Evolutionary conservation across 176 grass and related monocot species (phyloP).

Genomic region (Musa itinerans): DNA sequence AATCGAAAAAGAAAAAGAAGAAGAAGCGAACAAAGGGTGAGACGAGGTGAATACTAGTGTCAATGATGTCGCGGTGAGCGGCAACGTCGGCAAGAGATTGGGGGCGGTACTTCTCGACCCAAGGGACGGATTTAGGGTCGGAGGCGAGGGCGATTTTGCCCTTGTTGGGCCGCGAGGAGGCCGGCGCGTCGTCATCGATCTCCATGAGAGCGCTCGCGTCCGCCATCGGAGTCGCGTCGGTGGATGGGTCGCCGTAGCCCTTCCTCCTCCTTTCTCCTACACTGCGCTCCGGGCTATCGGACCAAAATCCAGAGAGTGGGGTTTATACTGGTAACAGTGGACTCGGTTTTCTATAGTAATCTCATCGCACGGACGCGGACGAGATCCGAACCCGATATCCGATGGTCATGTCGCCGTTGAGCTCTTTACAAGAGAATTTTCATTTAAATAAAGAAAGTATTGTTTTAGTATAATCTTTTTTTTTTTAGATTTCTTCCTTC

Average conservation of each 20-base stretch:
- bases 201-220: conserved; percentile 63
- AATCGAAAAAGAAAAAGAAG: background rate
- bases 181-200: conserved; percentile 45
- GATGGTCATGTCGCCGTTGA: too few relatives aligned
- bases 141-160: conserved; percentile 39
- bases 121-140: conserved; percentile 53
- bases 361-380: too few relatives aligned
- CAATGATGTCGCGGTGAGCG: conserved; percentile 89
- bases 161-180: conserved; percentile 23
- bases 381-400: too few relatives aligned
- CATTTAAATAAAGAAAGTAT: too few relatives aligned
- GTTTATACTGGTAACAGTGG: background rate
- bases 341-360: too few relatives aligned
- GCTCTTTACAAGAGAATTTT: too few relatives aligned
- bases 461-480: too few relatives aligned
- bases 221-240: conserved; percentile 27
- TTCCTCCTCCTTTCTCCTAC: background rate
- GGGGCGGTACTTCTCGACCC: conserved; percentile 95
- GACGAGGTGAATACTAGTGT: conserved; percentile 42
- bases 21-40: background rate
- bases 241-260: background rate
- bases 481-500: too few relatives aligned
- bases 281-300: background rate
- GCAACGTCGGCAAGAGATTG: conserved; percentile 90
- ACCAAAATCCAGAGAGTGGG: background rate